Evolutionary conservation across 345 rosid genomes (phyloP), one percentile per base, ranked within the genome.

Genomic region (Salix suchowensis): DNA sequence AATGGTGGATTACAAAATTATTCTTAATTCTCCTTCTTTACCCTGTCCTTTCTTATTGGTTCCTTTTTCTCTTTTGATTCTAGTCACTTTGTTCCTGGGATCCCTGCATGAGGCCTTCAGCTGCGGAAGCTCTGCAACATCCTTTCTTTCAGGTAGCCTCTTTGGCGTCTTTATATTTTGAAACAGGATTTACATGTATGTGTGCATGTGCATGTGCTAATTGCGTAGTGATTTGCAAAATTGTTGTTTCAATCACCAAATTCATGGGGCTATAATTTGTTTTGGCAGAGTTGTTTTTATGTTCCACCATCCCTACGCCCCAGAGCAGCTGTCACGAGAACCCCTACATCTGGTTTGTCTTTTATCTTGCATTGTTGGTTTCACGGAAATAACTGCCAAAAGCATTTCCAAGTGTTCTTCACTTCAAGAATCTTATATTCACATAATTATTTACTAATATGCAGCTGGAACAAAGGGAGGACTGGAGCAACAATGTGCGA

Each of bases 51-150:
- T 74, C 55, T 54, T 50, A 4, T 16, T 30, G 12, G 24, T 32
- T 68, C 1, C 30, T 12, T 55, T 12, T 64, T 42, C 32, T 54
- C 39, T 18, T 79, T 76, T 62, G 18, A 72, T 16, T 86, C 73
- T 65, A 93, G 98, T 85, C 84, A 3, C 97, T 96, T 36, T 96
- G 99, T 86, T 89, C 93, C 4, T 96, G 98, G 99, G 98, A 96
- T 88, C 99, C 99, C 50, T 77, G 84, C 87, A 85, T 85, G 82
- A 87, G 99, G 88, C 96, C 94, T 4, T 86, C 88, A 18, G 96
- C 98, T 61, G 89, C 84, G n/a, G 99, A 93, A 79, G 94, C 88
- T 69, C 89, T 96, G 76, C 97, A 93, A 74, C 98, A 93, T 87
- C 96, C 99, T 18, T 96, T 91, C 87, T 96, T 96, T 77, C 90